Percentiles rank a stretch among this genome's conserved stretches.
These are phyloP conservation scores for Aspergillus incahuasiensis DNA, from an alignment of 495 filamentous ascomycete genomes.

Conservation along the genomic window DNA sequence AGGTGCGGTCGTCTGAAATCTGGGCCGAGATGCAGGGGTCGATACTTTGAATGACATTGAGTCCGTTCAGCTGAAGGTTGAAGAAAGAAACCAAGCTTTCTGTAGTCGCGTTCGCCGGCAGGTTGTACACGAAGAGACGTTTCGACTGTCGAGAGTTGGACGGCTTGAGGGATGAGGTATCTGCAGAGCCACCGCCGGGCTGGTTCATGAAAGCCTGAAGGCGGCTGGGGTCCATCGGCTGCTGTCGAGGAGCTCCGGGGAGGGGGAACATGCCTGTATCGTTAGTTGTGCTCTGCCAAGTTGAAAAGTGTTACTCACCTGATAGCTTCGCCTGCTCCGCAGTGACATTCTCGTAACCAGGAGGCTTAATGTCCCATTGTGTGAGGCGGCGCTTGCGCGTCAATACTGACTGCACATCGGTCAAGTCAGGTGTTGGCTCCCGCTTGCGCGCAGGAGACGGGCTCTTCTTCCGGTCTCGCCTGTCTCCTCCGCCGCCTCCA, in stretches of 20 bases:
- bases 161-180: conserved; percentile 77
- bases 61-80: conserved; percentile 89
- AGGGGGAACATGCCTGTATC: conserved; percentile 86
- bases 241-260: conserved; percentile 89
- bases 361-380: conserved; percentile 99
- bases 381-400: conserved; percentile 86
- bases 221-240: conserved; percentile 92
- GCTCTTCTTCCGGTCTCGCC: conserved; percentile 70
- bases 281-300: conserved; percentile 6
- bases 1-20: conserved; percentile 68
- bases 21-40: conserved; percentile 88
- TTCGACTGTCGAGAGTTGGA: conserved; percentile 90
- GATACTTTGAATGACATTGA: conserved; percentile 78
- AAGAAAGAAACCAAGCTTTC: conserved; percentile 79
- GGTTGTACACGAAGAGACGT: conserved; percentile 79
- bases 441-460: conserved; percentile 80
- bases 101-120: conserved; percentile 64
- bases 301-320: conserved; percentile 43
- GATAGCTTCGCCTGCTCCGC: conserved; percentile 98
- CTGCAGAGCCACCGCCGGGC: conserved; percentile 67
- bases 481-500: conserved; percentile 12
- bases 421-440: conserved; percentile 93
- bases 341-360: conserved; percentile 97
- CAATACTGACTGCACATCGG: conserved; percentile 70
- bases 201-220: conserved; percentile 95